Base-by-base conservation (phyloP, 2,329 filamentous ascomycete species). In the Cercospora sp. region DNA sequence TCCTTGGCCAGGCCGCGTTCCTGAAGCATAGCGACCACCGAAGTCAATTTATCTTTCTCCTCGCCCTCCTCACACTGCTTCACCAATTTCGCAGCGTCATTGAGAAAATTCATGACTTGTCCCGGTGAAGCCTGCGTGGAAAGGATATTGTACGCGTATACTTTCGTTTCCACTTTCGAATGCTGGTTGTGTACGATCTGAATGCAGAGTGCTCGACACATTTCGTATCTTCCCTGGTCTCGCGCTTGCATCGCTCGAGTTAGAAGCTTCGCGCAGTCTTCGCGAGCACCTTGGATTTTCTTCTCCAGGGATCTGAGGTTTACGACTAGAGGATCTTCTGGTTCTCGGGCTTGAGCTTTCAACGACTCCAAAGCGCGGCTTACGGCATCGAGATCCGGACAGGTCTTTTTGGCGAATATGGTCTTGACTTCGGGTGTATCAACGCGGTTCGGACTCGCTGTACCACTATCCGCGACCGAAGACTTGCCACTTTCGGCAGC, bases 61-160 rank as follows among this genome's bases (percentile, higher is more conserved):
- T 67, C 60, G 9, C 60, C 60, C n/a, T 63, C 61, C 23, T 66
- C 59, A n/a, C 59, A 65, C 48, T 66, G 53, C 53, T 68, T 66
- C 2, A 69, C 66, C 12, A 75, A 63, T 26, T 71, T 67, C 36
- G 45, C 60, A 1, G 69, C 67, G 16, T 73, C 68, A 7, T 67
- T 63, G n/a, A 73, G 62, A 28, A 68, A 74, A 26, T 65, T 62
- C 53, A 69, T 65, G 2, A 68, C 68, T 57, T 74, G 71, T 13
- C 69, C 69, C 6, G 68, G 65, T 10, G 62, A 67, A 0, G 70
- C 71, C 59, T 70, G 67, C 13, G 71, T 73, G 5, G 67, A 66
- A 12, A 73, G 65, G 36, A 75, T 72, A 53, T 73, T 73, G 64
- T 69, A 73, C n/a, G 72, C 71, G 20, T 74, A 73, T 28, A 75